These are phyloP conservation scores for Heterobasidion parviporum DNA, from an alignment of 1,284 basidiomycete genomes.

Conservation along the genomic window DNA sequence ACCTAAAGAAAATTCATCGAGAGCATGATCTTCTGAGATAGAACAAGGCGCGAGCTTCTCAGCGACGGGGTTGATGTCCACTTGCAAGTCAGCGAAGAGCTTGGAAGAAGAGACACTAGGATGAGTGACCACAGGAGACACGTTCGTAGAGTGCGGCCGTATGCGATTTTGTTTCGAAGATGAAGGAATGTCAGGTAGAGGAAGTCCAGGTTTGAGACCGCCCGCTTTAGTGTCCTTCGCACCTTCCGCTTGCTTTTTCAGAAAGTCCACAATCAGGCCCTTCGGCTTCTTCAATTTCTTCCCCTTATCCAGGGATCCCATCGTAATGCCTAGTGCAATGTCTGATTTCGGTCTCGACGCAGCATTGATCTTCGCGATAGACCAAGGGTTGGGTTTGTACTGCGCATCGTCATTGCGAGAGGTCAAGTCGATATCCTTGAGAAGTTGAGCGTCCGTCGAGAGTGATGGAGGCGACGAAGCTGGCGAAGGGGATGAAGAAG, in stretches of 20 bases:
- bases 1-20: not conserved
- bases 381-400: conserved; percentile 68
- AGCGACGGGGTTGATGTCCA: not conserved
- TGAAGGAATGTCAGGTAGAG: not conserved
- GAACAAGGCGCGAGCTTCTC: not conserved
- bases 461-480: not conserved
- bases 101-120: not conserved
- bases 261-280: conserved; percentile 16
- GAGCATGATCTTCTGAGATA: too few species aligned
- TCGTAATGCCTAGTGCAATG: not conserved
- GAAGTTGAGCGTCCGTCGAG: conserved; percentile 23
- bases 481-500: not conserved
- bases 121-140: not conserved
- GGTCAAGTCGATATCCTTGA: conserved; percentile 53
- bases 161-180: too few species aligned
- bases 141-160: not conserved
- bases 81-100: not conserved
- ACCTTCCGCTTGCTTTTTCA: conserved; percentile 15
- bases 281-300: conserved; percentile 9
- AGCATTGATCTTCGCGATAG: conserved; percentile 68
- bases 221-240: not conserved
- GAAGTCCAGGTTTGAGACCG: conserved; percentile 7
- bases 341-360: conserved; percentile 29
- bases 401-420: conserved; percentile 45
- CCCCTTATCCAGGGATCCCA: not conserved